Base-by-base conservation (phyloP, 2,329 filamentous ascomycete genomes). In the Trichoderma endophyticum region DNA sequence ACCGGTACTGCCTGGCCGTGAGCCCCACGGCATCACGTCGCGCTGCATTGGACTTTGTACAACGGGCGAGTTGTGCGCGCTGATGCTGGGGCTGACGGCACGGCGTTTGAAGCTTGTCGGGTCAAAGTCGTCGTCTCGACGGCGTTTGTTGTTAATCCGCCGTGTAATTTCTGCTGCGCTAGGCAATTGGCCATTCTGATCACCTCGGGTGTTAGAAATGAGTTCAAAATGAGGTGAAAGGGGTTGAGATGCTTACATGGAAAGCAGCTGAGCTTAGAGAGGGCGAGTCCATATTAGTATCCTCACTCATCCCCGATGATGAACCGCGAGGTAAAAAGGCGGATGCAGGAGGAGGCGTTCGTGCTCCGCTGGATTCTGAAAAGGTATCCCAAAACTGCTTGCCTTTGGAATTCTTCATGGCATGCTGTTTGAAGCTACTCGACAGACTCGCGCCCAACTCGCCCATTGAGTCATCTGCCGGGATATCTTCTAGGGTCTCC, bases 11-110 rank as follows among this genome's bases (percentile, higher is more conserved):
- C 90, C 86, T 39, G 92, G 88, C 18, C 91, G 85, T 7, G 90
- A 91, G n/a, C 92, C 91, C 92, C 92, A 95, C 0, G 91, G 86
- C 66, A 86, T 87, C 57, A 84, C 84, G 74, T 94, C 93, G 62
- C 91, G 87, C 78, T 95, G 90, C 75, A 92, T 88, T 1, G 95
- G 94, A 70, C 93, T 95, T 79, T 97, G 93, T 76, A 95, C 88
- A 43, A 97, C 87, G 1, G 95, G 95, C 73, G 93, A 97, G 81
- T 95, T 97, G 77, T 97, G 94, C 2, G 92, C 91, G 80, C 94
- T 97, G 86, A 98, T 91, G 18, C 95, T 93, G 0, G 95, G 95
- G 72, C 93, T 96, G 3, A 98, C 95, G 28, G 95, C 95, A 57
- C 95, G 89, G 18, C 95, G 89, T 82, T 98, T 98, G 84, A 98